Percentiles rank a stretch among this genome's conserved stretches.
Evolutionary conservation across 306 rosid species (phyloP).

Genomic region (Medicago truncatula): DNA sequence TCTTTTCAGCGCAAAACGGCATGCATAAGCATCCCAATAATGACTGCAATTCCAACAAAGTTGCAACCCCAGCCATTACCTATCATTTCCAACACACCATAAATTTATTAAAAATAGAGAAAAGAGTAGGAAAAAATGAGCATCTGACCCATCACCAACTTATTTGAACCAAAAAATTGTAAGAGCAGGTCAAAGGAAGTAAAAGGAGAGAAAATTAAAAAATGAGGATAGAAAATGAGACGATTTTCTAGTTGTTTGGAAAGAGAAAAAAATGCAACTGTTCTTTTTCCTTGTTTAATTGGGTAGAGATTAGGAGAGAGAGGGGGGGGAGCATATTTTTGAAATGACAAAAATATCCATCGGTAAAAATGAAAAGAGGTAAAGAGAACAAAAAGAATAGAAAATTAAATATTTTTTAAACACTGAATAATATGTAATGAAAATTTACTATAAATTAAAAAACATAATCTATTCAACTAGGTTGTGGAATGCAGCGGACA

Average conservation of each 20-base stretch:
- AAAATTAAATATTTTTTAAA: neutral
- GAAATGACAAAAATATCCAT: neutral
- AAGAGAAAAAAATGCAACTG: neutral
- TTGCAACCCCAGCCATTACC: neutral
- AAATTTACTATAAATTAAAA: neutral
- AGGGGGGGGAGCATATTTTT: neutral
- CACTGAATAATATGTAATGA: neutral
- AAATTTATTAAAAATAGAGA: neutral
- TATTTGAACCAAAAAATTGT: neutral
- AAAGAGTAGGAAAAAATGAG: neutral
- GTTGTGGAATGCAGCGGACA: neutral
- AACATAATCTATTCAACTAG: neutral
- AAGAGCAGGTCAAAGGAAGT: conserved; percentile 2
- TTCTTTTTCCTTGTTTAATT: neutral
- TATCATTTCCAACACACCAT: neutral
- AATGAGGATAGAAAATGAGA: neutral
- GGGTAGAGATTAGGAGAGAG: neutral
- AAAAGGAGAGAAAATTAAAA: neutral
- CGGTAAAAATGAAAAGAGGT: neutral
- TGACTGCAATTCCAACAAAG: conserved; percentile 1
- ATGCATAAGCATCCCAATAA: neutral
- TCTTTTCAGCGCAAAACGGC: neutral
- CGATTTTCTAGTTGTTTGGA: conserved; percentile 4
- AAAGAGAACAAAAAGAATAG: neutral
- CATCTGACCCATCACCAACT: neutral